Evolutionary conservation across 495 filamentous ascomycete genomes (phyloP), one percentile per base, ranked within the genome.

Genomic region (Xylaria curta): DNA sequence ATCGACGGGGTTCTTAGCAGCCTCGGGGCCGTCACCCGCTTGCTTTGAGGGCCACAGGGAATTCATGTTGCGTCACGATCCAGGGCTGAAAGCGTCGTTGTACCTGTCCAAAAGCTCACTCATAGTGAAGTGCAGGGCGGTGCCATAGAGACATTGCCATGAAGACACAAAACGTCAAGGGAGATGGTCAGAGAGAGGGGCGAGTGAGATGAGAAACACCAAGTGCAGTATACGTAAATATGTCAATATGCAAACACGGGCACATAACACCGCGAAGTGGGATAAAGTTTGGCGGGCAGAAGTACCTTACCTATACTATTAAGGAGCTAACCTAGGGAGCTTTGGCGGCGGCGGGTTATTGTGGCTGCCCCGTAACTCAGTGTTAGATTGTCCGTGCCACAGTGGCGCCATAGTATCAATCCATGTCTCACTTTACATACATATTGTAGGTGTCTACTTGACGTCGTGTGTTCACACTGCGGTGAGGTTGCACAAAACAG

Each of bases 1-100:
- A 47, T 77, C 78, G 13, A 74, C 76, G 17, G 72, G 71, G 58
- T 66, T 71, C 65, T 75, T 77, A 3, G 51, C 42, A 56, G 74
- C 65, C 61, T 79, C 74, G 17, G 71, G 56, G 64, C 75, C 71
- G 42, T 81, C 79, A 62, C 76, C 75, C 28, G 81, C 76, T 51
- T 78, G 65, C 69, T 76, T 79, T 24, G 78, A 77, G 38, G 80
- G 69, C 83, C 83, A 85, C 54, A 84, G 75, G 61, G 81, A 78
- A 75, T 81, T 84, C 83, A 85, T 85, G 65, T 36, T 83, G 74
- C 63, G 68, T 76, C 42, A 53, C 64, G 38, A 54, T 61, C 46
- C 54, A 46, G 64, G 63, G 46, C 63, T 62, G 26, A 33, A 54
- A 54, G 54, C 28, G 60, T 60, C 58, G 58, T 60, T 49, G 28